These are phyloP conservation scores for Acanthamoeba sp. DNA, from an alignment of 208 protist species.

Conservation along the genomic window DNA sequence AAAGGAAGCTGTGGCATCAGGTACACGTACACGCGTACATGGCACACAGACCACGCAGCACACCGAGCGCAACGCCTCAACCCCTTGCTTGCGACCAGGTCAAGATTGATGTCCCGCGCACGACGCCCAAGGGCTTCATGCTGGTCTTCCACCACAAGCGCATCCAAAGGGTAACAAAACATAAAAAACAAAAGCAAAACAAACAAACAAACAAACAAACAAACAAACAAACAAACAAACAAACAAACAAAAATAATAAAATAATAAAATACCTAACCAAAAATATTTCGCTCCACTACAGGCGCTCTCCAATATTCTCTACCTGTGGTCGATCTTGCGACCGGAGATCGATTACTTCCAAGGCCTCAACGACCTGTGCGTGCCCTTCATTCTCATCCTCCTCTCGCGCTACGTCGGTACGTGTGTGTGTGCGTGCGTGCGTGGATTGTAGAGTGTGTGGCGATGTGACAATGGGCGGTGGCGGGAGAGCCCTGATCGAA, in stretches of 20 bases:
- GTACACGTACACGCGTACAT: background rate
- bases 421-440: background rate
- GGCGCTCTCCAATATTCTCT: background rate
- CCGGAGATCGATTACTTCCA: constrained; percentile 3
- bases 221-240: too few relatives aligned
- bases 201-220: too few relatives aligned
- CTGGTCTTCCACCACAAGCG: constrained; percentile 19
- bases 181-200: too few relatives aligned
- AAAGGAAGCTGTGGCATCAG: background rate
- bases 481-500: too few relatives aligned
- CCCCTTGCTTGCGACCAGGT: background rate
- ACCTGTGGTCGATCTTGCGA: background rate
- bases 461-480: too few relatives aligned
- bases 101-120: background rate
- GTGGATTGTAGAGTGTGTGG: too few relatives aligned
- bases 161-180: background rate
- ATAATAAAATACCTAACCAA: too few relatives aligned
- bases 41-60: background rate
- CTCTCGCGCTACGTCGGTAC: background rate
- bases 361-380: background rate
- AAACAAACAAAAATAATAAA: background rate
- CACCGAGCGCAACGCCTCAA: too few relatives aligned
- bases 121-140: background rate
- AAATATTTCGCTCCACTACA: background rate
- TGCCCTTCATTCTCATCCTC: background rate